Base-by-base conservation (phyloP, 805 yeast genomes). In the Saccharomycopsis fodiens region DNA sequence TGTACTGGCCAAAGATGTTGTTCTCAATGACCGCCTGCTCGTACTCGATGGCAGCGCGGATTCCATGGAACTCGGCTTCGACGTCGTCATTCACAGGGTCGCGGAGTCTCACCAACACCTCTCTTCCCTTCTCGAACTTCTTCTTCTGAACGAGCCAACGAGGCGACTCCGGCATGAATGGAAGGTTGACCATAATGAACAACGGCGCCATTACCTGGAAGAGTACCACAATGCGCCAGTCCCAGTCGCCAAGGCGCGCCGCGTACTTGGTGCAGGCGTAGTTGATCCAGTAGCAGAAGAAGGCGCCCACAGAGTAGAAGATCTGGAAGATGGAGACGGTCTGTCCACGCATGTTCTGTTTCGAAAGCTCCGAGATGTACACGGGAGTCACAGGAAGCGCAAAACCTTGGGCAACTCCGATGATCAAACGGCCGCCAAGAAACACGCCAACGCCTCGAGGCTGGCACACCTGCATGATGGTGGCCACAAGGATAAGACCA, bases 41-140 rank as follows among this genome's bases (percentile, higher is more conserved):
- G 31, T 36, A 46, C 25, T 46, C 49, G 30, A 46, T 37, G 22
- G 49, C 49, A 29, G 49, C 49, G 21, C 45, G 16, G 27, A 46
- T 46, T 2, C 42, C 49, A 29, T 46, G 49, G 15, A 36, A 46
- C 22, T 46, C 49, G 4, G 19, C 2, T 35, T 60, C 57, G 3
- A 63, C 60, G 19, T 65, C 70, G 22, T 59, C 58, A 25, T 70
- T 60, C 49, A 77, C 75, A 55, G 25, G 39, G 12, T 21, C 35
- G 29, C 84, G 69, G 32, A 78, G 59, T 51, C 74, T 64, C 59
- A 69, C 73, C 82, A 81, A 78, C 31, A 72, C 74, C 16, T 19
- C 12, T 8, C 19, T 35, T n/a, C 79, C 80, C 48, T 73, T 61
- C 3, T 66, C 72, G 36, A 58, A 48, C 46, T 65, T 60, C 15